Base-by-base conservation (phyloP, 2,329 filamentous ascomycete species). In the Endocalyx cinctus region DNA sequence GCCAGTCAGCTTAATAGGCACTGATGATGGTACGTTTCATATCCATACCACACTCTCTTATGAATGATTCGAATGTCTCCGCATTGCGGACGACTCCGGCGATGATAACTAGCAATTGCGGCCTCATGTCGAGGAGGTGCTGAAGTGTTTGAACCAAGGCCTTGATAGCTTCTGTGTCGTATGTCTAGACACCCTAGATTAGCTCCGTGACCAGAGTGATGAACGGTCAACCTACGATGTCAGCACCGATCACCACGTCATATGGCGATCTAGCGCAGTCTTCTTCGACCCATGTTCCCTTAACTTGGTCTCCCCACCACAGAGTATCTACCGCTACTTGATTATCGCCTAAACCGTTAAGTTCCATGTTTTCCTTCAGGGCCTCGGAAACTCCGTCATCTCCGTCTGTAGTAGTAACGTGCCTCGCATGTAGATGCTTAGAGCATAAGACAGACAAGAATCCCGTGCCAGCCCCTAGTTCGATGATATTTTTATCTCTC, bases 401-500 rank as follows among this genome's bases (percentile, higher is more conserved):
- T 7, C 79, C 77, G 51, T 85, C 81, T 2, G 79, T 84, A 4
- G 71, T 67, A 10, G 77, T 66, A 10, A 82, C 70, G 18, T 65
- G 66, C 17, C 54, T 57, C 5, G 74, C 71, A 28, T 58, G 59
- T 2, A 84, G 64, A 48, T 75, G 61, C 39, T 75, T 78, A 3
- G 75, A 73, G 45, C 75, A 79, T 10, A 83, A 63, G 15, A 84
- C 70, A 2, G 77, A 76, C 10, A 84, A 52, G 42, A 84, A 73
- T 1, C 81, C 81, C 5, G 80, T 83, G 2, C 81, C 80, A 14
- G 78, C 77, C 19, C 81, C 81, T 4, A 84, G 66, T 50, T 84
- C 80, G 5, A 84, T 62, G 2, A 84, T 55, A 12, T 59, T 68
- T 45, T 76, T 79, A 4, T 63, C 69, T 4, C 50, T 47, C 13